Conservation (phyloP, 2,329 filamentous ascomycete genomes). For the Pseudopithomyces chartarum region DNA sequence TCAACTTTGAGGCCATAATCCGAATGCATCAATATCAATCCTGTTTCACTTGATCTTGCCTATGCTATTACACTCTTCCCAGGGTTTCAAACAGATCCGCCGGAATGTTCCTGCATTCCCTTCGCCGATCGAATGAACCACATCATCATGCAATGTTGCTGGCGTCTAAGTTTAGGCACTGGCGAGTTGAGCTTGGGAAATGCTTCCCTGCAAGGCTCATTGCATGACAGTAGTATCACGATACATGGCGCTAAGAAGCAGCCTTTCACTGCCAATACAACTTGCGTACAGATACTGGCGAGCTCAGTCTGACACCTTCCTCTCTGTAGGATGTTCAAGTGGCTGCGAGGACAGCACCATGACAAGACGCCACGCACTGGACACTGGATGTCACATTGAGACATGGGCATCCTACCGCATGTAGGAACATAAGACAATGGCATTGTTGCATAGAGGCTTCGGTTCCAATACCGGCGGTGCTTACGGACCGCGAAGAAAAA, state of each 20-base stretch:
- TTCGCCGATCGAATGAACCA: neutral
- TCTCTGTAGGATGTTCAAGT: neutral
- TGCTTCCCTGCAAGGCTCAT: neutral
- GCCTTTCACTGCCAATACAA: neutral
- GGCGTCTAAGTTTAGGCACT: conserved; percentile 4
- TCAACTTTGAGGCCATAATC: neutral
- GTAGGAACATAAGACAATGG: conserved; percentile 4
- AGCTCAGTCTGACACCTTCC: neutral
- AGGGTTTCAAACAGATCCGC: neutral
- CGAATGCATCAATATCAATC: conserved; percentile 6
- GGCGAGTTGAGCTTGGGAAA: neutral
- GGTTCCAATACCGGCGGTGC: neutral
- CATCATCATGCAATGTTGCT: neutral
- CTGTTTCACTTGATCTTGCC: neutral
- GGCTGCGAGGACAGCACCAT: neutral
- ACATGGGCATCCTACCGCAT: neutral
- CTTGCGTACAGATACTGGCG: neutral
- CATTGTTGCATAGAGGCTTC: conserved; percentile 15
- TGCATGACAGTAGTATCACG: conserved; percentile 7
- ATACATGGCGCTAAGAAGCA: neutral
- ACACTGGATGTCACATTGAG: neutral
- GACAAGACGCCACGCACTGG: neutral
- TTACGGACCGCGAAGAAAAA: neutral
- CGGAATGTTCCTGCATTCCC: neutral
- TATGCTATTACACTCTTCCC: neutral